These are phyloP conservation scores for Pseudotulostoma volvatum DNA, from an alignment of 495 filamentous ascomycete species.

Conservation along the genomic window DNA sequence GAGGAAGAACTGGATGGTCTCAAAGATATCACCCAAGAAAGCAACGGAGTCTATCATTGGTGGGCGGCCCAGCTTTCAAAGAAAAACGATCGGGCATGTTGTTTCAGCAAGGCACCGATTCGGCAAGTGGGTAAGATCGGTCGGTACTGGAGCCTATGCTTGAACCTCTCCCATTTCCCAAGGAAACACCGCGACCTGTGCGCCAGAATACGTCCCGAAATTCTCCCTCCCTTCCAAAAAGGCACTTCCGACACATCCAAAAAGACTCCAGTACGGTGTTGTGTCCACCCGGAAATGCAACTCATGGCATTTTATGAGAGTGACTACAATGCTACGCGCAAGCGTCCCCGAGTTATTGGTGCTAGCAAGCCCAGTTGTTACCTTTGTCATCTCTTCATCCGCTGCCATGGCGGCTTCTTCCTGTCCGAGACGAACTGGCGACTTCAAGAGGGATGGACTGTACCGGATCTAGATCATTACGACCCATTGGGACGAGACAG, in stretches of 20 bases:
- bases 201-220: neutral
- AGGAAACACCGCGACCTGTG: conserved; percentile 5
- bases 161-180: conserved; percentile 3
- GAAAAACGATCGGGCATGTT: neutral
- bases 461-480: conserved; percentile 2
- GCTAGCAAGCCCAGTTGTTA: conserved; percentile 12
- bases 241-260: neutral
- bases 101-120: conserved; percentile 1
- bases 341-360: conserved; percentile 7
- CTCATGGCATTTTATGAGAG: conserved; percentile 3
- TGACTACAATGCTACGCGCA: neutral
- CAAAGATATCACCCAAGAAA: conserved; percentile 1
- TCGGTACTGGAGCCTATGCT: conserved; percentile 11
- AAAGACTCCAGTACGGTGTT: neutral
- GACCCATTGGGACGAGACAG: neutral
- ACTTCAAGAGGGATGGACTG: conserved; percentile 8
- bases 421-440: conserved; percentile 7
- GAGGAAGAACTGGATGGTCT: conserved; percentile 2
- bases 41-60: conserved; percentile 3
- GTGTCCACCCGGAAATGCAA: conserved; percentile 13
- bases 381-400: conserved; percentile 11
- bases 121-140: conserved; percentile 8
- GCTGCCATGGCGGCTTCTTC: conserved; percentile 4
- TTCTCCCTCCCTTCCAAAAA: conserved; percentile 3
- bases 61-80: neutral